phyloP scores from a whole-genome alignment of 805 yeast genomes.

The Ogataea henricii region DNA sequence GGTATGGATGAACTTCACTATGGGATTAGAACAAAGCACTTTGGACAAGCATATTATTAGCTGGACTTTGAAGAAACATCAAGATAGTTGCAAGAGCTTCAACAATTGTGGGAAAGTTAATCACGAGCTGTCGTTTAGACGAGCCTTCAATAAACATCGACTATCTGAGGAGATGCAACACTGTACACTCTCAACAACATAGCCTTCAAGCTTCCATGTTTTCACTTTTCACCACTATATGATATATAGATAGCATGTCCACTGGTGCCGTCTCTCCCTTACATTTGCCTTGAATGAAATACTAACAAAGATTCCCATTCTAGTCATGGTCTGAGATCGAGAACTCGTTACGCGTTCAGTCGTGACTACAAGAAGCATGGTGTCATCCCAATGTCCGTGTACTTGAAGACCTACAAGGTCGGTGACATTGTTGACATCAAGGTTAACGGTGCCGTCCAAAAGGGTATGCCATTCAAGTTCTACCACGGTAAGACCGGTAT shows the following conservation, averaged over 20 bases:
- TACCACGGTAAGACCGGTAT: conserved; percentile 99
- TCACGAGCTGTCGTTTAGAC: neutral
- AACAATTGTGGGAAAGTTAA: neutral
- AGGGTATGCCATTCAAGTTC: conserved; percentile 99
- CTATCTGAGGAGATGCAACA: neutral
- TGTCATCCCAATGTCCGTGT: conserved; percentile 88
- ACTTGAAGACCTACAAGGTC: conserved; percentile 96
- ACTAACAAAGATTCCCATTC: conserved; percentile 6
- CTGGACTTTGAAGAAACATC: neutral
- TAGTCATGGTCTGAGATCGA: conserved; percentile 99
- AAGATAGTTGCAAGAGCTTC: neutral
- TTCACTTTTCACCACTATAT: too few relatives aligned
- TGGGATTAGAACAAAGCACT: neutral
- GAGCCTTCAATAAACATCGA: neutral
- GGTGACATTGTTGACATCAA: conserved; percentile 99
- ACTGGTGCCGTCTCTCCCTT: neutral
- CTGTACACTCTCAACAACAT: too few relatives aligned
- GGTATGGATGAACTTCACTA: conserved; percentile 36
- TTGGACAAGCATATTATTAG: neutral
- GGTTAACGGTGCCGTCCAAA: conserved; percentile 98
- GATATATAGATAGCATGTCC: neutral
- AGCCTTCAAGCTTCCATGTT: too few relatives aligned
- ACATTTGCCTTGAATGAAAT: neutral
- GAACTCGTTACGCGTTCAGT: conserved; percentile 99
- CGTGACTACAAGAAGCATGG: conserved; percentile 99